Percentiles rank a stretch among this genome's conserved stretches.
Conservation (phyloP, 2,329 filamentous ascomycete species). For the Fusarium chaquense region DNA sequence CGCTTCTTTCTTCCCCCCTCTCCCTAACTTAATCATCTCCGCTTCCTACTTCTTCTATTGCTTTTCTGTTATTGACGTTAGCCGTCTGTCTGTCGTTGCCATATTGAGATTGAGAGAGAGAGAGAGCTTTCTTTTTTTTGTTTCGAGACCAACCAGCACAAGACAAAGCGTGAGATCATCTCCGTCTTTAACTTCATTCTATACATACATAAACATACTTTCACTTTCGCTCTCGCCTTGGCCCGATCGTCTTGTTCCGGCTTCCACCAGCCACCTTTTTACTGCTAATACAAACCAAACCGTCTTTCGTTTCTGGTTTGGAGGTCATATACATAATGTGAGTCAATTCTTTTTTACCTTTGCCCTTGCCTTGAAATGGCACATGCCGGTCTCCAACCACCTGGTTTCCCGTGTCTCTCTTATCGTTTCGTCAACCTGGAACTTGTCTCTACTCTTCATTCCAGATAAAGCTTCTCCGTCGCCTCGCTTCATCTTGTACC, state of each 20-base stretch:
- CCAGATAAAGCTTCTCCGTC: conserved; percentile 33
- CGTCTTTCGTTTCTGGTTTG: conserved; percentile 47
- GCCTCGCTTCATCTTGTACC: conserved; percentile 17
- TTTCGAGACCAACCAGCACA: neutral
- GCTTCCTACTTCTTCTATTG: conserved; percentile 33
- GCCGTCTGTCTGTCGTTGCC: conserved; percentile 25
- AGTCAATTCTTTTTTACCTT: conserved; percentile 49
- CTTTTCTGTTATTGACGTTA: conserved; percentile 41
- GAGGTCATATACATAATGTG: conserved; percentile 50
- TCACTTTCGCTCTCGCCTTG: conserved; percentile 39
- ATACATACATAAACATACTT: conserved; percentile 37
- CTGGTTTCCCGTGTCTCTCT: conserved; percentile 32
- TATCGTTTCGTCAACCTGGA: conserved; percentile 8
- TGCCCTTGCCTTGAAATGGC: conserved; percentile 37
- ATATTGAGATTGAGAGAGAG: conserved; percentile 7
- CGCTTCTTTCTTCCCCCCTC: conserved; percentile 26
- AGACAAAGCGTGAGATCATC: conserved; percentile 20
- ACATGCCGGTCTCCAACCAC: conserved; percentile 50
- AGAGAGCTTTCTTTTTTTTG: neutral
- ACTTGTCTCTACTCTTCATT: conserved; percentile 22
- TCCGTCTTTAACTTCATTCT: conserved; percentile 21
- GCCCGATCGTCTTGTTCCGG: conserved; percentile 42
- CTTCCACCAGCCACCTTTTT: conserved; percentile 44
- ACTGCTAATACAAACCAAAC: conserved; percentile 44
- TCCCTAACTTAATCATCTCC: conserved; percentile 40